Evolutionary conservation across 495 filamentous ascomycete genomes (phyloP), one percentile per base, ranked within the genome.

Genomic region (Penicillium coprophilum): DNA sequence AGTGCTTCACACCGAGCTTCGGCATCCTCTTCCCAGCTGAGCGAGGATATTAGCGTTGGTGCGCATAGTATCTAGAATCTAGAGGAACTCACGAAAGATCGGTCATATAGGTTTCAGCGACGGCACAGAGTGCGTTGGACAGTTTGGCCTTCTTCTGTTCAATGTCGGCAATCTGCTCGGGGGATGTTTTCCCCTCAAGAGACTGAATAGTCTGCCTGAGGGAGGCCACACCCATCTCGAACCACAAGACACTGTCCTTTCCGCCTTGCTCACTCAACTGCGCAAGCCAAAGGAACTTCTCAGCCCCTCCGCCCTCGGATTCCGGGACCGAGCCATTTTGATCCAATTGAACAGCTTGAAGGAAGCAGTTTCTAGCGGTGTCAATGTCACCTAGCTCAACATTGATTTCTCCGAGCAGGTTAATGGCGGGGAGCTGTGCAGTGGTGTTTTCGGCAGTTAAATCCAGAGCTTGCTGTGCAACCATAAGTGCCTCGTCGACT

Each of bases 81-180:
- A 13, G 23, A n/a, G 31, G 9, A 44, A 74, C 73, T 63, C 65
- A 79, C 71, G 82, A 88, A 58, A 99, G 80, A 76, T 99, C 95
- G 28, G 92, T 97, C 95, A 99, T 99, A 69, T 96, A 97, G 31
- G 97, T 88, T 71, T 99, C 95, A 0, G 88, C 84, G 52, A 96
- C 85, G 2, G 87, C 89, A 71, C 95, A 97, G 27, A 99, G 79
- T 5, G 92, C 90, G 58, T 86, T 89, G 1, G 90, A 89, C 36
- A 97, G 73, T 67, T 93, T 91, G 46, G 71, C 76, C 65, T 85
- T 85, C 74, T 92, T 89, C 65, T 94, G 88, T 19, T 78, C 80
- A 23, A 85, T 55, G 17, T 71, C 50, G 9, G 71, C 60, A 23
- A 67, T 56, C 52, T 83, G 71, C 20, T 79, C 77, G 44, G 74